Evolutionary conservation across 2,329 filamentous ascomycete genomes (phyloP).

Genomic region (Venturia effusa): DNA sequence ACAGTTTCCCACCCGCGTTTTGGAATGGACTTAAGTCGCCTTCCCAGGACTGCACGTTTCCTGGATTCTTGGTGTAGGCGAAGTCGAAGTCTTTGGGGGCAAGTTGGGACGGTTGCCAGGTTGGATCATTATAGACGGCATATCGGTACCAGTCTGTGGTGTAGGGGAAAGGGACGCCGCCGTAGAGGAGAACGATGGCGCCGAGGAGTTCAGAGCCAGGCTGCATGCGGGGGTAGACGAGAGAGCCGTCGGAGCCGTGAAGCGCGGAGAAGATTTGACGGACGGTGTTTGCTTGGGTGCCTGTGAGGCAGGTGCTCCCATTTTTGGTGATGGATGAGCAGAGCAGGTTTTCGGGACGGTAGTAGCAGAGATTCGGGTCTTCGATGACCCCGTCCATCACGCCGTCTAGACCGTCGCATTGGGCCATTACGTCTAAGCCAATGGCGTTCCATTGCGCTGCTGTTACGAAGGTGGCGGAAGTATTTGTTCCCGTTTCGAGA

Average conservation of each 20-base stretch:
- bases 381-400: constrained; percentile 38
- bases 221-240: constrained; percentile 10
- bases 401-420: constrained; percentile 42
- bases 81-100: background rate
- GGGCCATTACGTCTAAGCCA: constrained; percentile 32
- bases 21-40: constrained; percentile 3
- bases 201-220: constrained; percentile 11
- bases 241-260: background rate
- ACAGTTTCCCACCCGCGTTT: background rate
- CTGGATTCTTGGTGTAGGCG: constrained; percentile 1
- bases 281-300: constrained; percentile 5
- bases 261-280: constrained; percentile 1
- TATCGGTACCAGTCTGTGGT: constrained; percentile 6
- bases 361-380: constrained; percentile 34
- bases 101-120: background rate
- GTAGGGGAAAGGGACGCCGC: background rate
- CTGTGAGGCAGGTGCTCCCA: constrained; percentile 2
- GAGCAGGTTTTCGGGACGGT: constrained; percentile 29
- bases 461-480: constrained; percentile 29
- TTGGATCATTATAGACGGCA: constrained; percentile 5
- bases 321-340: constrained; percentile 17
- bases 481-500: constrained; percentile 25
- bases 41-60: background rate
- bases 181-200: background rate
- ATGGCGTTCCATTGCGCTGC: constrained; percentile 30